A percentile compares a stretch with the other conserved stretches of the same genome.
These are phyloP conservation scores for Glycyrrhiza uralensis DNA, from an alignment of 306 rosid genomes.

Conservation along the genomic window DNA sequence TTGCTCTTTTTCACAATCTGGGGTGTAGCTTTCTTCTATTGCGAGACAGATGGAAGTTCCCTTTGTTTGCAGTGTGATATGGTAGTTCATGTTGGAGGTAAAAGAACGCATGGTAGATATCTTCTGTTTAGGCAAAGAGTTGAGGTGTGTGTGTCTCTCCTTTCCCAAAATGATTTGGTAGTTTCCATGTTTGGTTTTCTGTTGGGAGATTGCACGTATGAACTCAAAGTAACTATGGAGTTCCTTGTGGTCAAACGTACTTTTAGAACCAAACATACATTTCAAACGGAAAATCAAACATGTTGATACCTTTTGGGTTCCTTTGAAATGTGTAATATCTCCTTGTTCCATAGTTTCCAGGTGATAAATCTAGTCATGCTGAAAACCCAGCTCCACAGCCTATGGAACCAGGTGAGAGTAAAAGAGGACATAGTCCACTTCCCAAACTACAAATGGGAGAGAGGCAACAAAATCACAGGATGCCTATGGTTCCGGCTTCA, in stretches of 20 bases:
- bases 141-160: constrained; percentile 72
- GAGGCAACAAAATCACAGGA: constrained; percentile 63
- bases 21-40: constrained; percentile 89
- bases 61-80: constrained; percentile 96
- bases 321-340: constrained; percentile 20
- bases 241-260: too few relatives aligned
- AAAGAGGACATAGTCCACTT: constrained; percentile 51
- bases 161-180: background rate
- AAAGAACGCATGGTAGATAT: constrained; percentile 96
- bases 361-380: constrained; percentile 59
- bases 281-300: too few relatives aligned
- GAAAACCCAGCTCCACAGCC: constrained; percentile 48
- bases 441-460: constrained; percentile 53
- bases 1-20: constrained; percentile 20
- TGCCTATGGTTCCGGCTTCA: constrained; percentile 34
- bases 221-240: too few relatives aligned
- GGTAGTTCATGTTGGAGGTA: constrained; percentile 97
- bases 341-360: constrained; percentile 72
- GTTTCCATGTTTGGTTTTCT: background rate
- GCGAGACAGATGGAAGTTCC: constrained; percentile 93
- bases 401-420: constrained; percentile 46
- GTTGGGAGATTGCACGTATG: too few relatives aligned
- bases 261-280: too few relatives aligned
- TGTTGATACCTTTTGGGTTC: too few relatives aligned
- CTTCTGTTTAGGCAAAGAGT: constrained; percentile 91